A percentile compares a stretch with the other conserved stretches of the same genome.
Conservation (phyloP, 805 yeast genomes). For the Saccharomyces paradoxus region DNA sequence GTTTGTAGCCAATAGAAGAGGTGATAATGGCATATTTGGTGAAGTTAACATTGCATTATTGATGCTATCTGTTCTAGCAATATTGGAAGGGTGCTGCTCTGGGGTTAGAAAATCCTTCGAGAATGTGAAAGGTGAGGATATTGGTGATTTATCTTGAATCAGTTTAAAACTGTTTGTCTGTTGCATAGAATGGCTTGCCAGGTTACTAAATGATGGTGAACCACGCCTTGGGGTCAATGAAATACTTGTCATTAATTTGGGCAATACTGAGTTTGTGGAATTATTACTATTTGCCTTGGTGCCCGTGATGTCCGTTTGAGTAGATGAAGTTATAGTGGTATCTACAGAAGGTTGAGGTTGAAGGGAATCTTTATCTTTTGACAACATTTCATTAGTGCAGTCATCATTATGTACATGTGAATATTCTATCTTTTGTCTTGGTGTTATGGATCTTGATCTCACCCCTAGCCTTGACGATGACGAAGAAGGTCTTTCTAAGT, state of each 20-base stretch:
- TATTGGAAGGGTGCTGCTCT: conserved; percentile 24
- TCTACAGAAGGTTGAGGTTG: conserved; percentile 5
- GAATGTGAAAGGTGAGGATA: conserved; percentile 49
- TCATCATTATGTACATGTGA: neutral
- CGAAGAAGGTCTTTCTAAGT: conserved; percentile 24
- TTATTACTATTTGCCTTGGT: conserved; percentile 6
- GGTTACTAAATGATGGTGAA: conserved; percentile 37
- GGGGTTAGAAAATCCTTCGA: conserved; percentile 38
- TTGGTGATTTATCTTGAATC: conserved; percentile 37
- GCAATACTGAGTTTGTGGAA: conserved; percentile 10
- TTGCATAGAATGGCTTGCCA: conserved; percentile 1
- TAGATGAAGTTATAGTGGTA: neutral
- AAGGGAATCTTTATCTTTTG: neutral
- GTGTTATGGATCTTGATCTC: conserved; percentile 21
- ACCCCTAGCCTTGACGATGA: conserved; percentile 25
- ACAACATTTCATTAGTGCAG: neutral
- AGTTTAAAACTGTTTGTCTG: conserved; percentile 34
- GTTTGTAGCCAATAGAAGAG: conserved; percentile 61
- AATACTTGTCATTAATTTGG: conserved; percentile 26
- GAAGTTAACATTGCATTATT: conserved; percentile 9
- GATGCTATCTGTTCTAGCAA: neutral
- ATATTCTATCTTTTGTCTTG: conserved; percentile 14
- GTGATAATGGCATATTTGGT: conserved; percentile 66
- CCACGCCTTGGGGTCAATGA: conserved; percentile 45
- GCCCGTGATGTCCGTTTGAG: neutral